Conservation (phyloP, 2,329 filamentous ascomycete species). For the Aspergillus texensis region DNA sequence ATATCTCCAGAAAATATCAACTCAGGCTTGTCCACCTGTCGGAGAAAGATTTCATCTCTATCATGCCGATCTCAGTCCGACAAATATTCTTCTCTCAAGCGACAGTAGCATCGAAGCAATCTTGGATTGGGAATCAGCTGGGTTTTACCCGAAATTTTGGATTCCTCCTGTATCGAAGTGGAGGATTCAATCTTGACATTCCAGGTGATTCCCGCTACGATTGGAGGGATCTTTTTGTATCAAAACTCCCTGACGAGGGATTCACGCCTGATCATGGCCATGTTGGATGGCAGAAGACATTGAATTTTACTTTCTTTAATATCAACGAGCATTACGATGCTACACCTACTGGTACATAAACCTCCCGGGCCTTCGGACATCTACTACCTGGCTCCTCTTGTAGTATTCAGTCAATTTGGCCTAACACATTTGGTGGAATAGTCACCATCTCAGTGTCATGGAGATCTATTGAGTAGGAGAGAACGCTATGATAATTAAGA, state of each 20-base stretch:
- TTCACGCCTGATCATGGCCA: background rate
- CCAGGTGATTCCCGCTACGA: background rate
- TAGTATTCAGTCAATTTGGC: too few species aligned
- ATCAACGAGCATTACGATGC: background rate
- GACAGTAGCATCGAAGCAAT: conserved; percentile 7
- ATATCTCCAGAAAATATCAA: conserved; percentile 10
- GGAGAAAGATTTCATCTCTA: conserved; percentile 9
- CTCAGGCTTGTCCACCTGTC: background rate
- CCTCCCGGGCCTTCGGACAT: too few species aligned
- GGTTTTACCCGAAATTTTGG: conserved; percentile 12
- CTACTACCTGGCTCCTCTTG: too few species aligned
- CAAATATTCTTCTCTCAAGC: conserved; percentile 14
- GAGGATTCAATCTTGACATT: conserved; percentile 2
- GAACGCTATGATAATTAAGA: too few species aligned
- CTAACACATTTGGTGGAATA: too few species aligned
- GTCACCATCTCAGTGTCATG: too few species aligned
- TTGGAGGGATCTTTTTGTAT: background rate
- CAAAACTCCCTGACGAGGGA: background rate
- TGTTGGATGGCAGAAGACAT: background rate
- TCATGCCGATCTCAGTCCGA: conserved; percentile 10
- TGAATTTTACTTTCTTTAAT: background rate
- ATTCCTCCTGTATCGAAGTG: conserved; percentile 5
- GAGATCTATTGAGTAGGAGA: too few species aligned
- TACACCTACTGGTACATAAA: background rate
- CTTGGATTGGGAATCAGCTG: conserved; percentile 17